Conservation (phyloP, 1,284 basidiomycete species). For the Ceraceosorus bombacis region DNA sequence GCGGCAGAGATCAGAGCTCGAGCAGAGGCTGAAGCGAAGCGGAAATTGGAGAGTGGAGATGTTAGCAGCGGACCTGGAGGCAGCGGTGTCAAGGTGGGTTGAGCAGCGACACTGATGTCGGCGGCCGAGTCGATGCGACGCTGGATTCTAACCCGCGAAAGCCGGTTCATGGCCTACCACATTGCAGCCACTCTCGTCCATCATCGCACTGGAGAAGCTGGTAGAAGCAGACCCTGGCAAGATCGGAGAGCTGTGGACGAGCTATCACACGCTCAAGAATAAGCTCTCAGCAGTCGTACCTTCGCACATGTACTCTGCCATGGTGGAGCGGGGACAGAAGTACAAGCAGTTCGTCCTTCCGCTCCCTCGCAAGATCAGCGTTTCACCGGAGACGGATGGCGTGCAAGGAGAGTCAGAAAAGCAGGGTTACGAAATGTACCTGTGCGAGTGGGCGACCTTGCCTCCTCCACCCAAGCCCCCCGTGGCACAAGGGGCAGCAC, state of each 20-base stretch:
- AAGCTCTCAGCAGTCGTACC: slow-evolving; percentile 46
- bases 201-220: slow-evolving; percentile 39
- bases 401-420: slow-evolving; percentile 12
- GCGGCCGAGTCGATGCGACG: background rate
- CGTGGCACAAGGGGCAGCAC: slow-evolving; percentile 42
- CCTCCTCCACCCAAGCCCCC: slow-evolving; percentile 14
- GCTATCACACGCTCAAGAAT: slow-evolving; percentile 43
- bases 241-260: slow-evolving; percentile 43
- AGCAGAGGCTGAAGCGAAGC: slow-evolving; percentile 23
- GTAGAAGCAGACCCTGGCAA: slow-evolving; percentile 21
- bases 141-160: slow-evolving; percentile 3
- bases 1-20: slow-evolving; percentile 20
- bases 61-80: slow-evolving; percentile 14
- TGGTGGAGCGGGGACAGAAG: slow-evolving; percentile 27
- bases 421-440: slow-evolving; percentile 43
- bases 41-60: slow-evolving; percentile 19
- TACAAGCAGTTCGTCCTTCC: slow-evolving; percentile 46
- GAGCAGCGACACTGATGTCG: too few species aligned
- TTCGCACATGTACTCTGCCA: slow-evolving; percentile 25
- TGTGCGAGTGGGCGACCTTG: slow-evolving; percentile 40
- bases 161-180: background rate
- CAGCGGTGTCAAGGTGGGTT: slow-evolving; percentile 25
- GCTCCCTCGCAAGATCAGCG: slow-evolving; percentile 30
- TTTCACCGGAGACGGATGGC: slow-evolving; percentile 13
- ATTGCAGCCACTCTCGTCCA: slow-evolving; percentile 23